Evolutionary conservation across 2,329 filamentous ascomycete species (phyloP), one percentile per base, ranked within the genome.

Genomic region (Malbranchea zuffiana): DNA sequence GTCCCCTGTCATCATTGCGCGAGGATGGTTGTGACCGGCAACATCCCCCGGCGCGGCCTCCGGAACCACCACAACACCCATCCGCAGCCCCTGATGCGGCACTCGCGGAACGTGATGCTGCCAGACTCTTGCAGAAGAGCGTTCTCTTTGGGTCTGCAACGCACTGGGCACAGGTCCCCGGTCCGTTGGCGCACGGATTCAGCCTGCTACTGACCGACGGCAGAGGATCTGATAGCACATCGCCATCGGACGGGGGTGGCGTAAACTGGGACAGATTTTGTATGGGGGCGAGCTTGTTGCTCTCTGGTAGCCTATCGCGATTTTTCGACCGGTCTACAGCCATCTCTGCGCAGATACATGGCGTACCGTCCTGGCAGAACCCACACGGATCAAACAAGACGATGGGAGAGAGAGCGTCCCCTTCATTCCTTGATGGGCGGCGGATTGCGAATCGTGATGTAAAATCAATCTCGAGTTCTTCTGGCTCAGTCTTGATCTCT

Each of bases 291-390:
- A 68, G 56, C 21, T 57, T 57, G 37, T 54, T 60, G 35, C 50
- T 53, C 40, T 59, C 55, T 19, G 54, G 54, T 1, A 48, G 63
- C 68, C 55, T 72, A 71, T 44, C 65, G 42, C 52, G 40, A 44
- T 55, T 43, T 51, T 38, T 51, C 45, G 57, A 56, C 45, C 57
- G 56, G 41, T 66, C 64, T 5, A 62, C 62, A 3, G 63, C 62
- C 60, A 70, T 66, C 46, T 87, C 82, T 16, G 82, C 82, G 57
- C 83, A 90, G 46, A 86, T 76, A 52, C 83, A 90, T 49, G 83
- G 83, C 0, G 80, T 86, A 3, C 81, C 82, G 42, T 87, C 81
- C 44, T 79, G 75, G 59, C 83, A 90, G 61, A 90, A 90, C 5
- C 83, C 83, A 55, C 83, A 90, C 13, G 74, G 72, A 49, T 88